Evolutionary conservation across 495 filamentous ascomycete genomes (phyloP), one percentile per base, ranked within the genome.

Genomic region (Sordaria brevicollis): DNA sequence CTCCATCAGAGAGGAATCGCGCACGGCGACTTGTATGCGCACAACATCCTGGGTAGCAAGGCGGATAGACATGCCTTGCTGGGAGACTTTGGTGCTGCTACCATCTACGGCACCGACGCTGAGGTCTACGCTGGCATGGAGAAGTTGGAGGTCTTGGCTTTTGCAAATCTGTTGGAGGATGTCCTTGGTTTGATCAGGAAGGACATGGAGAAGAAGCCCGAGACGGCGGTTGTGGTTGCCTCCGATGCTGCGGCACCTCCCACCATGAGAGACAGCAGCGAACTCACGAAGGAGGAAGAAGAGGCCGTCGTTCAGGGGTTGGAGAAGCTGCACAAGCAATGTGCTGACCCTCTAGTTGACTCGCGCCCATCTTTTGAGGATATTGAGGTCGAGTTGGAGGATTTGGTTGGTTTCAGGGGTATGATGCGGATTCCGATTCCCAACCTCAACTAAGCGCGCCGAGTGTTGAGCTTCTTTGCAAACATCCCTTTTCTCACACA

Each of bases 101-200:
- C 82, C 1, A 75, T 83, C n/a, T 84, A 83, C 67, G 73, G 69
- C 35, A 74, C 69, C 10, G 49, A 65, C 7, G 65, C 67, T 39
- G 67, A 49, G 0, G 57, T 39, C 3, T 70, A 66, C 21, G 39
- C 36, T n/a, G 69, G 36, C 35, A 38, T 84, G 3, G 81, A 85
- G 72, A 78, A 69, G 72, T 67, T 83, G 35, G 82, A 84, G 68
- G 81, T 84, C 17, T 73, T 82, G 68, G 83, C 83, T 11, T 85
- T 83, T 71, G 81, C 76, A 19, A 74, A 81, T 68, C 72, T 85
- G 37, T 69, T 82, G 67, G 83, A 83, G 65, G 79, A 82, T 69
- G 41, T 84, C 13, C 70, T 82, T 17, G 71, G 70, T 35, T 8
- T 74, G 38, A 37, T 76, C 35, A 57, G 9, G 15, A 67, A 33